Evolutionary conservation across 257 asterid species (phyloP).

Genomic region (Gentiana macrophylla): DNA sequence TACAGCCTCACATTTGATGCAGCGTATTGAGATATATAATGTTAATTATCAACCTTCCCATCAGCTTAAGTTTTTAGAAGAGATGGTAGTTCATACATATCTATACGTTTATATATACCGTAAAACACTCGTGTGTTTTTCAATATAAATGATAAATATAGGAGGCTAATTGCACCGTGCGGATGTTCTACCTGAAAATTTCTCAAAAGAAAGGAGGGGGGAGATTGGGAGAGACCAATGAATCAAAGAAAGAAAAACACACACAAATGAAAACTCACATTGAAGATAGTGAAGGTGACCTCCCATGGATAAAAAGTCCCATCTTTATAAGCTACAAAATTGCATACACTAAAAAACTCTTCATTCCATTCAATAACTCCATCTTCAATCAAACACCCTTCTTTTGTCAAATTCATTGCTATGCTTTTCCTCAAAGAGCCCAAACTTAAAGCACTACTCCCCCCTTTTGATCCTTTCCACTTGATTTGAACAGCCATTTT

Average conservation of each 20-base stretch:
- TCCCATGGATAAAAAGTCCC: slow-evolving; percentile 60
- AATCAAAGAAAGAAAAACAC: background rate
- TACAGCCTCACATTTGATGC: too few species aligned
- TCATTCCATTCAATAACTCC: slow-evolving; percentile 51
- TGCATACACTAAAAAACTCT: slow-evolving; percentile 44
- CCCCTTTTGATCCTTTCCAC: slow-evolving; percentile 61
- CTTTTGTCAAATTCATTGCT: slow-evolving; percentile 51
- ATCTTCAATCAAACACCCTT: slow-evolving; percentile 18
- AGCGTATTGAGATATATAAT: too few species aligned
- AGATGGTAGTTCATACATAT: too few species aligned
- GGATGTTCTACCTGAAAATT: slow-evolving; percentile 8
- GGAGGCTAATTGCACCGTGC: background rate
- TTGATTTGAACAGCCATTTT: slow-evolving; percentile 49
- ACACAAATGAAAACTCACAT: slow-evolving; percentile 32
- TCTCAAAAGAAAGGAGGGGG: slow-evolving; percentile 15
- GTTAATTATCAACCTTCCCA: too few species aligned
- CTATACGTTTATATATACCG: background rate
- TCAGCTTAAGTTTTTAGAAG: too few species aligned
- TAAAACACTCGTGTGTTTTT: background rate
- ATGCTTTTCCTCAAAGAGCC: slow-evolving; percentile 26
- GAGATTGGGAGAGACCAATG: background rate
- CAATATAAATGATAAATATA: background rate
- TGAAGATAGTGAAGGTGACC: slow-evolving; percentile 41
- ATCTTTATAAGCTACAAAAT: slow-evolving; percentile 27
- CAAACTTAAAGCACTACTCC: slow-evolving; percentile 12